phyloP scores from a whole-genome alignment of 2,329 filamentous ascomycete species.

The Fusarium sororula region DNA sequence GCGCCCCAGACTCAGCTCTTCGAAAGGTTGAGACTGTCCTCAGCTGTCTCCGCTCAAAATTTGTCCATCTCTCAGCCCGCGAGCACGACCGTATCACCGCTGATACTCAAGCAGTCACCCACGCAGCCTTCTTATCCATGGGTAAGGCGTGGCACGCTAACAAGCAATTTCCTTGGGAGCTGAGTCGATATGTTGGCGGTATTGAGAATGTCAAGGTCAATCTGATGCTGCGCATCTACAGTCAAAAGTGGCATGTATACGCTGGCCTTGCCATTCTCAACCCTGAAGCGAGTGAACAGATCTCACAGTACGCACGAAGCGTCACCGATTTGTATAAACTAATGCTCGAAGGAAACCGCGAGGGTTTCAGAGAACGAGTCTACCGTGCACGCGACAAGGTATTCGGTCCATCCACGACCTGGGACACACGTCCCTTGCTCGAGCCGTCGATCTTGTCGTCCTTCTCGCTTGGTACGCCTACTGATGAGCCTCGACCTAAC shows the following conservation, averaged over 20 bases:
- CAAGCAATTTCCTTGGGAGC: constrained; percentile 95
- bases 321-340: constrained; percentile 96
- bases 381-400: constrained; percentile 73
- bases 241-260: constrained; percentile 99
- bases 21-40: constrained; percentile 83
- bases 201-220: constrained; percentile 99
- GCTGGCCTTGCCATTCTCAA: constrained; percentile 97
- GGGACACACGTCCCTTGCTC: constrained; percentile 73
- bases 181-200: constrained; percentile 92
- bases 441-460: constrained; percentile 86
- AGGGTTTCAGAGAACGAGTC: constrained; percentile 78
- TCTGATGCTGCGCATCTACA: constrained; percentile 95
- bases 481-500: constrained; percentile 76
- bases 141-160: constrained; percentile 97
- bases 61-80: constrained; percentile 85
- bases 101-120: constrained; percentile 97
- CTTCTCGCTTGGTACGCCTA: constrained; percentile 81
- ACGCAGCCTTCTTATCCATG: constrained; percentile 97
- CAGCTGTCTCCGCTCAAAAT: constrained; percentile 83
- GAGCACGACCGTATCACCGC: constrained; percentile 97
- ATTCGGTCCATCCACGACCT: constrained; percentile 73
- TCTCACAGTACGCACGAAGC: constrained; percentile 89
- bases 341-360: constrained; percentile 86
- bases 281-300: constrained; percentile 89
- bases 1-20: constrained; percentile 80